Evolutionary conservation across 164 flowering plant species (phyloP), one percentile per base, ranked within the genome.

Genomic region (Kalanchoe fedtschenkoi): DNA sequence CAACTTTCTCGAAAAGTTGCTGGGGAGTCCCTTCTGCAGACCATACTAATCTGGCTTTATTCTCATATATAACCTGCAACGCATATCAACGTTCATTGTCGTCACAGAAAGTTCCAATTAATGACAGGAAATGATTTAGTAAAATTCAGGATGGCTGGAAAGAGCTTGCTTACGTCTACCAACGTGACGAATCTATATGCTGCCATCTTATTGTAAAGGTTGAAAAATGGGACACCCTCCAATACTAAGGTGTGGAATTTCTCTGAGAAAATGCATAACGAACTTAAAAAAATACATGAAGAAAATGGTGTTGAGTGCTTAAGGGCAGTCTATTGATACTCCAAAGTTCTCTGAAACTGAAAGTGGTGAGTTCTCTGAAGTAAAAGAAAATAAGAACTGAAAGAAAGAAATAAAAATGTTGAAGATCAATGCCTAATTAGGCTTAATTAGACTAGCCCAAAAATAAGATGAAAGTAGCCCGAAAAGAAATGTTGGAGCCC

Each of bases 21-120:
- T 62, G 16, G 24, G 96, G 97, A 66, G 76, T 78, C 24, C 81
- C 96, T 71, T 86, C 96, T 17, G 98, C 97, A 34, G 95, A 75
- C 72, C 97, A 92, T 38, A 90, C 17, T 22, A 93, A 65, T 69
- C 96, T 73, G 43, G 80, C 95, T 71, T 66, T 85, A 69, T 85
- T 89, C 70, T 93, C 97, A 74, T 93, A 93, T 91, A 86, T 83
- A 58, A 92, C 96, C 96, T 92, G 77, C 33, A 58, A n/a, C 33
- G 28, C 28, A 42, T 42, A 2, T 42, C n/a, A 2, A 42, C 1
- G 14, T 15, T 19, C n/a, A 42, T 42, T 13, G 14, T 42, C 17
- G 46, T 42, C n/a, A 13, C n/a, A 19, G n/a, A 42, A 15, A 13
- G n/a, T 5, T 5, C n/a, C 5, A 42, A 42, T n/a, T n/a, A 19